Conservation (phyloP, 2,329 filamentous ascomycete species). For the Colletotrichum filicis region DNA sequence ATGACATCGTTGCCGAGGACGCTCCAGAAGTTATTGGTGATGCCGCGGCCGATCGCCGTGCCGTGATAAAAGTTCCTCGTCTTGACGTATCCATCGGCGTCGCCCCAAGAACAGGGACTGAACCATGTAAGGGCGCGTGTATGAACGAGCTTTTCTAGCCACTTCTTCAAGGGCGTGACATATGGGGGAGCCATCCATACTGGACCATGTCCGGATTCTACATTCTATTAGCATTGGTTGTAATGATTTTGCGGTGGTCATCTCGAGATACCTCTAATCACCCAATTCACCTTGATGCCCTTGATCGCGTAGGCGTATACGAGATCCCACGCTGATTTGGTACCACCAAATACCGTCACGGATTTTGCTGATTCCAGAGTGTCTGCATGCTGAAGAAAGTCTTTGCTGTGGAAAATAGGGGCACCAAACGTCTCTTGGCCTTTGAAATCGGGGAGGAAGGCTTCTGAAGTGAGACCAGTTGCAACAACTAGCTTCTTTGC, state of each 20-base stretch:
- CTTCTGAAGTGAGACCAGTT: slow-evolving; percentile 64
- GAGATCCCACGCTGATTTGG: slow-evolving; percentile 74
- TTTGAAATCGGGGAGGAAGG: slow-evolving; percentile 57
- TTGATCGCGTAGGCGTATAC: slow-evolving; percentile 69
- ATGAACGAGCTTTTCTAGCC: slow-evolving; percentile 74
- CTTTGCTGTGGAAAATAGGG: slow-evolving; percentile 61
- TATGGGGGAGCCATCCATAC: slow-evolving; percentile 68
- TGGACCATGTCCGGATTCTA: slow-evolving; percentile 65
- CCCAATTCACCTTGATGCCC: slow-evolving; percentile 67
- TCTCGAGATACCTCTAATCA: slow-evolving; percentile 62
- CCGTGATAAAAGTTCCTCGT: slow-evolving; percentile 67
- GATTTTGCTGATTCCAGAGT: slow-evolving; percentile 53
- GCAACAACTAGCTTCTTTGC: slow-evolving; percentile 63
- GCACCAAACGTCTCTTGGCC: slow-evolving; percentile 57
- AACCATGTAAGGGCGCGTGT: slow-evolving; percentile 79
- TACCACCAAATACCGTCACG: slow-evolving; percentile 69
- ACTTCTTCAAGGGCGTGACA: slow-evolving; percentile 74
- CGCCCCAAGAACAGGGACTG: slow-evolving; percentile 79
- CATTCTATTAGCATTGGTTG: neutral
- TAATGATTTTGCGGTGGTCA: neutral
- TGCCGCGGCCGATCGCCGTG: slow-evolving; percentile 64
- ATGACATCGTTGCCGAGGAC: slow-evolving; percentile 67
- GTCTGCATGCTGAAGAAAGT: slow-evolving; percentile 54
- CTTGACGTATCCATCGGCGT: slow-evolving; percentile 67
- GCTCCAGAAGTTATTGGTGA: slow-evolving; percentile 68